These are phyloP conservation scores for Quercus tomentella DNA, from an alignment of 331 rosid genomes.

Conservation along the genomic window DNA sequence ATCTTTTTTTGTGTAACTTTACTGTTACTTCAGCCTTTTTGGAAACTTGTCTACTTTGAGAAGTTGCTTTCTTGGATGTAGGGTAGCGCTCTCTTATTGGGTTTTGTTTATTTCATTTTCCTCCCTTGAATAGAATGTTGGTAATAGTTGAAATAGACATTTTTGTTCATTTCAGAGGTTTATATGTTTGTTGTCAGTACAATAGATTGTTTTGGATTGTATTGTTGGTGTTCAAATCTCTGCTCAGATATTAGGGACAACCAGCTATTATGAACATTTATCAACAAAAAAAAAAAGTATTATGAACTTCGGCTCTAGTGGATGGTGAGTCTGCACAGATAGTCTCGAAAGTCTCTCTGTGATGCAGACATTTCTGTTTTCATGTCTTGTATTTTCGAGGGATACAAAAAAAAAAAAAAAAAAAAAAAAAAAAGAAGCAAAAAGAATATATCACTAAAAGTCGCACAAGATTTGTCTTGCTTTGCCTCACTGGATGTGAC, in stretches of 20 bases:
- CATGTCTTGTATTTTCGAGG: too few species aligned
- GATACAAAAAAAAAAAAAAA: too few species aligned
- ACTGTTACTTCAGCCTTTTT: neutral
- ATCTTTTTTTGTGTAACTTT: neutral
- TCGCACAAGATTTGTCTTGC: too few species aligned
- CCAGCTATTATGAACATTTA: neutral
- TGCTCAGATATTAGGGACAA: neutral
- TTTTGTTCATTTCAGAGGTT: neutral
- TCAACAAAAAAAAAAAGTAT: too few species aligned
- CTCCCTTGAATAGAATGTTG: conserved; percentile 4
- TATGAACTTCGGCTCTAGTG: too few species aligned
- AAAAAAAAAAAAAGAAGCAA: too few species aligned
- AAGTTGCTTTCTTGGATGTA: neutral
- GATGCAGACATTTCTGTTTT: too few species aligned
- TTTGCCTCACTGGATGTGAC: too few species aligned
- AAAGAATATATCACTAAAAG: too few species aligned
- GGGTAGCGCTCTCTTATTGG: conserved; percentile 5
- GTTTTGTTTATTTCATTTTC: conserved; percentile 3
- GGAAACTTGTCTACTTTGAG: neutral
- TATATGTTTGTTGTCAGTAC: conserved; percentile 6
- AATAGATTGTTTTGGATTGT: neutral
- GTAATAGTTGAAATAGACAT: conserved; percentile 14
- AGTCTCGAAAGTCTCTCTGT: too few species aligned
- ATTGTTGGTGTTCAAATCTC: conserved; percentile 4
- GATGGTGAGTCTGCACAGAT: too few species aligned